Conservation (phyloP, 1,139 yeast genomes). For the Yarrowia galli region DNA sequence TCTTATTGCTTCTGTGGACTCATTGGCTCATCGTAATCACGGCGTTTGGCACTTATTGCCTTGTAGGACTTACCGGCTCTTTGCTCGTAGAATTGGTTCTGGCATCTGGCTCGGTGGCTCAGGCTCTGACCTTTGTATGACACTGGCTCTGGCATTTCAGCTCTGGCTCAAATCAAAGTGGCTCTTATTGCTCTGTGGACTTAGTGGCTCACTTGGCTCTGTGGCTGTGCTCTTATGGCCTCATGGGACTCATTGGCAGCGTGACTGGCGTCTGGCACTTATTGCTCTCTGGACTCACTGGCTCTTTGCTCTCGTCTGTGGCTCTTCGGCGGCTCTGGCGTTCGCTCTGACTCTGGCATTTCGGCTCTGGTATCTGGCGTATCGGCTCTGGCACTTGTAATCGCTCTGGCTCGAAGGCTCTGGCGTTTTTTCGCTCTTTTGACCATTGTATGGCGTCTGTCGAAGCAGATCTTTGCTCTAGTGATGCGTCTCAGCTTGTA, state of each 20-base stretch:
- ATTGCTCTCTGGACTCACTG: not conserved
- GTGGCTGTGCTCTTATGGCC: not conserved
- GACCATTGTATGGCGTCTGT: conserved; percentile 3
- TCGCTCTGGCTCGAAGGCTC: not conserved
- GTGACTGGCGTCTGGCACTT: not conserved
- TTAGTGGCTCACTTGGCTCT: too few relatives aligned
- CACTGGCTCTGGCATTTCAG: not conserved
- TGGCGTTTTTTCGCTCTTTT: not conserved
- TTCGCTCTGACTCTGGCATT: conserved; percentile 1
- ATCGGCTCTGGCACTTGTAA: not conserved
- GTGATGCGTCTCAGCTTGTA: not conserved
- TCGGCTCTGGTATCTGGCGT: not conserved
- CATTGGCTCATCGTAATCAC: too few relatives aligned
- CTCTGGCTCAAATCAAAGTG: too few relatives aligned
- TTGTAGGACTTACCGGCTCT: too few relatives aligned
- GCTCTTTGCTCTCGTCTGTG: not conserved
- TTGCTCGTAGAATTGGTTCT: not conserved
- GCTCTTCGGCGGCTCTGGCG: not conserved
- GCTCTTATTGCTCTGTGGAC: too few relatives aligned
- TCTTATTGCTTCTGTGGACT: not conserved
- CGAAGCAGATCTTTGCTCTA: conserved; percentile 6
- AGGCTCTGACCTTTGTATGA: too few relatives aligned
- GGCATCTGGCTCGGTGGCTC: not conserved
- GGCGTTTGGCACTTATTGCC: too few relatives aligned
- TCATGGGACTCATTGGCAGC: not conserved